Evolutionary conservation across 2,329 filamentous ascomycete genomes (phyloP), one percentile per base, ranked within the genome.

Genomic region (Calycina herbarum): DNA sequence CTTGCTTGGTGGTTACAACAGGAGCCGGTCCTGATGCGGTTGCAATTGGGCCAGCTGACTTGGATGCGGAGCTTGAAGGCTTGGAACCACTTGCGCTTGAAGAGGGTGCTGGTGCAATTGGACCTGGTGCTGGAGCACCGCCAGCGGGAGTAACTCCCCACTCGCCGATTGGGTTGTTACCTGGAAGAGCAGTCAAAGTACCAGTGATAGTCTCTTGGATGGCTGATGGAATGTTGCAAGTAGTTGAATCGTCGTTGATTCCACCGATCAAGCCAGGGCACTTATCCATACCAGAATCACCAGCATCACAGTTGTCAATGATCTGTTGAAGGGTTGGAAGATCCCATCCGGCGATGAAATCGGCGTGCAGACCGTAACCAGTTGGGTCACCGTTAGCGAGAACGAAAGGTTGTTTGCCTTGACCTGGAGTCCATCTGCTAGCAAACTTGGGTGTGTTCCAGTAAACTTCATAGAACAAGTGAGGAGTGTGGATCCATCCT

Each of bases 401-500:
- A 61, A 93, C 83, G 73, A 95, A 97, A 90, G 87, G 60, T 92
- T 86, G 57, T 83, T 82, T 33, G 80, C 76, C 67, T 85, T 81
- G 70, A 64, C 90, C 90, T 69, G 86, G 79, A 63, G 92, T 92
- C 20, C 84, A 80, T 38, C 84, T 79, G 67, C 82, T 82, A 45
- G 80, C 80, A 78, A 91, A 96, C 1, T 81, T 81, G 51, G 85
- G 79, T 11, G 92, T 95, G 75, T 89, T 82, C 86, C 89, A 96
- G 77, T 96, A 96, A 57, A 90, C 92, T 80, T 97, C 93, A 76
- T 85, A 97, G 78, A 96, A 89, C 62, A 97, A 82, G 71, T 90
- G 89, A 8, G 91, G 88, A 56, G 93, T 77, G 65, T 91, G 89
- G 33, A 83, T 82, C 76, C 86, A 93, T 15, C 83, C 88, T 3